phyloP scores from a whole-genome alignment of 139 green algal species.

The Desmodesmus armatus region DNA sequence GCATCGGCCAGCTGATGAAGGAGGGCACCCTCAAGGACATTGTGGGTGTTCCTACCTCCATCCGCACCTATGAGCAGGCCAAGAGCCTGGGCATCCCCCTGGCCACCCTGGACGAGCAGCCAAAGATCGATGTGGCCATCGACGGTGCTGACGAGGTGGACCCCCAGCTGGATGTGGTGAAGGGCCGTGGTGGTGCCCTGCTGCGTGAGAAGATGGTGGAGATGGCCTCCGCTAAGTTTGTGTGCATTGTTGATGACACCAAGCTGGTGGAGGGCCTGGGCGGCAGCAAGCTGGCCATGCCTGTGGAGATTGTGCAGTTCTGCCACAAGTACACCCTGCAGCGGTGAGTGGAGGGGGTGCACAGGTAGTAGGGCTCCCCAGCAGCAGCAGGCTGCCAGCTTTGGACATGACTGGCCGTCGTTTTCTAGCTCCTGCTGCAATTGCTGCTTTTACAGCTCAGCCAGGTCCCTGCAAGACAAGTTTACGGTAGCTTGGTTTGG shows the following conservation, averaged over 20 bases:
- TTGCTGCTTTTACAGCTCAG: no score
- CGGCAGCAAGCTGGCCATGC: slow-evolving; percentile 95
- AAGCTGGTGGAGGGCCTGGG: slow-evolving; percentile 94
- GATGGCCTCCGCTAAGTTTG: slow-evolving; percentile 92
- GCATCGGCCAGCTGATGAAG: slow-evolving; percentile 94
- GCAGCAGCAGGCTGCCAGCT: neutral
- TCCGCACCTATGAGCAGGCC: slow-evolving; percentile 93
- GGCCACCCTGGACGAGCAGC: slow-evolving; percentile 95
- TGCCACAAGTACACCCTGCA: slow-evolving; percentile 93
- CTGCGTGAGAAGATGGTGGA: slow-evolving; percentile 99
- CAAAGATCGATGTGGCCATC: slow-evolving; percentile 97
- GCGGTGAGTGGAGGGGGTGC: slow-evolving; percentile 38
- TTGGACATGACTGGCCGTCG: neutral
- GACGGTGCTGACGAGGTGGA: slow-evolving; percentile 99
- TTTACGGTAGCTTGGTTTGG: no score
- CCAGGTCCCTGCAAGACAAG: no score
- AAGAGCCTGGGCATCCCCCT: slow-evolving; percentile 94
- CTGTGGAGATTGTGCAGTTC: slow-evolving; percentile 99
- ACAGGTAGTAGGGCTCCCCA: neutral
- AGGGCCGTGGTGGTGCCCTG: slow-evolving; percentile 97
- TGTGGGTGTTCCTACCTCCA: slow-evolving; percentile 94
- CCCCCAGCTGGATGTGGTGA: slow-evolving; percentile 96
- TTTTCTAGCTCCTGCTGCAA: neutral
- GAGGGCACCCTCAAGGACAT: slow-evolving; percentile 95
- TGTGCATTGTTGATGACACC: slow-evolving; percentile 99